A percentile compares a stretch with the other conserved stretches of the same genome.
Conservation (phyloP, 176 grass and related monocot species). For the Phyllostachys edulis region DNA sequence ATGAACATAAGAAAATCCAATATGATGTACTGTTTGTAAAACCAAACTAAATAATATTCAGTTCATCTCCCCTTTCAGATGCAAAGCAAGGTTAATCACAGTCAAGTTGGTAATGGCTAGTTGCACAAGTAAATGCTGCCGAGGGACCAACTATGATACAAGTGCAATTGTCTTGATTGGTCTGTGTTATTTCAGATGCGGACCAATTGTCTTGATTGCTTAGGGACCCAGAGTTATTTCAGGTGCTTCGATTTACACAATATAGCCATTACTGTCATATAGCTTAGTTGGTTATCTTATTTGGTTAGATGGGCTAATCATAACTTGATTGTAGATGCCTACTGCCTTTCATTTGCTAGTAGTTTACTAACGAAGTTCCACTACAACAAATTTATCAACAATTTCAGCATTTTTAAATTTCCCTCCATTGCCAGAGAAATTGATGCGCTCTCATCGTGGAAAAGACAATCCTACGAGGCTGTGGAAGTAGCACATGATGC, state of each 20-base stretch:
- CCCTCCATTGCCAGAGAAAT: not conserved
- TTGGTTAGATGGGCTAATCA: conserved; percentile 1
- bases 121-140: not conserved
- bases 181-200: not conserved
- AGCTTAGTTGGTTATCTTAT: not conserved
- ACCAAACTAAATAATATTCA: not conserved
- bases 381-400: not conserved
- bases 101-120: not conserved
- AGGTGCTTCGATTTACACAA: not conserved
- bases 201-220: not conserved
- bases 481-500: too few species aligned
- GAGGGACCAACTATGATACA: not conserved
- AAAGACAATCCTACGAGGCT: not conserved
- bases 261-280: not conserved
- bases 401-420: not conserved
- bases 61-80: not conserved
- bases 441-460: not conserved
- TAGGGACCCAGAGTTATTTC: not conserved
- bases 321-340: not conserved
- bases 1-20: not conserved
- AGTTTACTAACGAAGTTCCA: not conserved
- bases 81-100: not conserved
- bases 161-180: not conserved
- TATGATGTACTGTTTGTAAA: not conserved
- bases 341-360: not conserved